phyloP scores from a whole-genome alignment of 805 yeast species.

The Jamesozyma jinghongensis region DNA sequence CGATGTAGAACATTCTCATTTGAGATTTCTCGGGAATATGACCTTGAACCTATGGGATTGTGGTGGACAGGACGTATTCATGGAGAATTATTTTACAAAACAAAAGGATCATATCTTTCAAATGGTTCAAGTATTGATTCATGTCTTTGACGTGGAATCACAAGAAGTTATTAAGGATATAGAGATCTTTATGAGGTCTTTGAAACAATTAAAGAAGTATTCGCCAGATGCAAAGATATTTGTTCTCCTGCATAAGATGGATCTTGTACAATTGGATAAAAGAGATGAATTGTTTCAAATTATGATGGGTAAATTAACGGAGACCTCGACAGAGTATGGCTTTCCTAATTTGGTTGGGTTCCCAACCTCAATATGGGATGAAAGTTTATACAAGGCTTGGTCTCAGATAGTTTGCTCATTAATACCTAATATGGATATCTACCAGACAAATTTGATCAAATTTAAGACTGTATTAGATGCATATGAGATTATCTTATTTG shows the following conservation, averaged over 20 bases:
- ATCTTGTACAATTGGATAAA: constrained; percentile 78
- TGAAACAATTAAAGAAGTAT: constrained; percentile 70
- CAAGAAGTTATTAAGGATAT: constrained; percentile 88
- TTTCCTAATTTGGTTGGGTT: constrained; percentile 68
- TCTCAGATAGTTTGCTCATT: constrained; percentile 89
- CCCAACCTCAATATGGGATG: constrained; percentile 97
- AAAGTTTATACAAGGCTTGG: constrained; percentile 93
- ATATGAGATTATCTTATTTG: constrained; percentile 84
- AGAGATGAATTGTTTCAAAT: constrained; percentile 74
- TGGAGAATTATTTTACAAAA: constrained; percentile 85
- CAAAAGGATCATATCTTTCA: constrained; percentile 89
- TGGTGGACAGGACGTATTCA: constrained; percentile 94
- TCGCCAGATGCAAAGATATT: constrained; percentile 90
- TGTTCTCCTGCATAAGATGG: constrained; percentile 92
- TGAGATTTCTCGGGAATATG: constrained; percentile 89
- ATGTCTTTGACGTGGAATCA: constrained; percentile 92
- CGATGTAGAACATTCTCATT: constrained; percentile 95
- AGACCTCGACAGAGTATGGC: constrained; percentile 59
- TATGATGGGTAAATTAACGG: constrained; percentile 75
- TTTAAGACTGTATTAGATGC: constrained; percentile 72
- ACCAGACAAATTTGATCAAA: constrained; percentile 65
- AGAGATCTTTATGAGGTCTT: constrained; percentile 78
- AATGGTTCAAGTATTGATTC: constrained; percentile 91
- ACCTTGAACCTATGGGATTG: constrained; percentile 96
- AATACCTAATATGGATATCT: constrained; percentile 80